These are phyloP conservation scores for Earliella scabrosa DNA, from an alignment of 1,284 basidiomycete genomes.

Conservation along the genomic window DNA sequence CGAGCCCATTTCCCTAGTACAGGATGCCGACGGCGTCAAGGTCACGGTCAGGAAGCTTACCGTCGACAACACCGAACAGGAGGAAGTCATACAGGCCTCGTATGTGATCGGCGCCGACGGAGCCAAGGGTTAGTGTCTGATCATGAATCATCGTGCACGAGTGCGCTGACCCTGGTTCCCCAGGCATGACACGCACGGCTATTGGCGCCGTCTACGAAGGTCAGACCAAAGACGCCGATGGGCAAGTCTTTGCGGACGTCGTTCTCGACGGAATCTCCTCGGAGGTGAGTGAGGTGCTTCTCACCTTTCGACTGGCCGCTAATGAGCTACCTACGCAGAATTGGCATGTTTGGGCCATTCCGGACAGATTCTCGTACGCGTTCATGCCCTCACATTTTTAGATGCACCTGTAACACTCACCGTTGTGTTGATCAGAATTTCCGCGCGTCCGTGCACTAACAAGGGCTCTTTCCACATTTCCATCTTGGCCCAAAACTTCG, in stretches of 20 bases:
- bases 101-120: slow-evolving; percentile 44
- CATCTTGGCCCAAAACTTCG: slow-evolving; percentile 7
- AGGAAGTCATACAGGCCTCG: slow-evolving; percentile 16
- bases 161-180: too few relatives aligned
- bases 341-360: slow-evolving; percentile 36
- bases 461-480: too few relatives aligned
- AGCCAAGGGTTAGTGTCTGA: slow-evolving; percentile 33
- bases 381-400: not conserved
- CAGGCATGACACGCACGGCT: slow-evolving; percentile 34
- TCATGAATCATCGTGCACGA: too few relatives aligned
- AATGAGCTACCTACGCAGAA: too few relatives aligned
- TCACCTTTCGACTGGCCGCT: too few relatives aligned
- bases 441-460: too few relatives aligned
- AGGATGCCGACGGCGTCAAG: slow-evolving; percentile 29
- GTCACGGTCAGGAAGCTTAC: slow-evolving; percentile 19
- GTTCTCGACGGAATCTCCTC: slow-evolving; percentile 30
- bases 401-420: not conserved
- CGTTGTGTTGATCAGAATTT: too few relatives aligned
- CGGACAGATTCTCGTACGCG: slow-evolving; percentile 21
- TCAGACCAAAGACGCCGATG: slow-evolving; percentile 34
- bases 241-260: slow-evolving; percentile 37
- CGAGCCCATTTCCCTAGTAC: slow-evolving; percentile 33
- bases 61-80: not conserved
- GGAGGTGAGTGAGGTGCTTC: slow-evolving; percentile 28
- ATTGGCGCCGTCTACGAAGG: slow-evolving; percentile 38